Base-by-base conservation (phyloP, 2,329 filamentous ascomycete species). In the Westerdykella aurantiaca region DNA sequence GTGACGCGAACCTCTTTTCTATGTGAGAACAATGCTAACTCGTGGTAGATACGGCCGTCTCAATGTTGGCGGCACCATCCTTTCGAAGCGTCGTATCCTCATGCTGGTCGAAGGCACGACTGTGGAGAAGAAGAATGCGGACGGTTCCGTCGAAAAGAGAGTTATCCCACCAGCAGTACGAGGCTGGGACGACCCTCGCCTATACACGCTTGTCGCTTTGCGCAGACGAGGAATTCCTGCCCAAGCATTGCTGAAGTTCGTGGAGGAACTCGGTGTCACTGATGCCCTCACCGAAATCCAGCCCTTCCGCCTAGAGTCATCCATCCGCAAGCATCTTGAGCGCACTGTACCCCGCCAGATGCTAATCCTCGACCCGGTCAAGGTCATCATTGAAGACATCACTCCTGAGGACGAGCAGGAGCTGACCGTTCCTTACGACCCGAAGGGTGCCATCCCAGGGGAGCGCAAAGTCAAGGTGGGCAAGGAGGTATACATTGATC, bases 251-350 rank as follows among this genome's bases (percentile, higher is more conserved):
- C 79, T 95, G 45, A 84, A 87, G 43, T 97, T 96, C 57, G 82
- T 96, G 46, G 88, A 88, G 54, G 89, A 95, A 67, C 81, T 96
- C 16, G 91, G 90, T 25, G 89, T 96, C 33, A 95, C 90, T 0
- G 94, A 89, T 31, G 78, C 83, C 33, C 80, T 81, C 41, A 86
- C 85, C 3, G 81, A 86, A 50, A 95, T 95, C 55, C 82, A 91
- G 64, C 83, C 88, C 38, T 70, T 77, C 44, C 82, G 85, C n/a
- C 88, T 97, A 49, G 91, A 97, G 60, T 82, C 91, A 61, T 83
- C 81, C 0, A 81, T 97, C 47, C 82, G 91, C 17, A 82, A 82
- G 51, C 94, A 95, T 64, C 82, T 97, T 12, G 91, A 97, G 66
- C 80, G 80, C 39, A 89, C 87, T 0, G 89, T 95, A 0, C 90